A percentile compares a stretch with the other conserved stretches of the same genome.
Conservation (phyloP, 495 filamentous ascomycete genomes). For the Penicillium canescens region DNA sequence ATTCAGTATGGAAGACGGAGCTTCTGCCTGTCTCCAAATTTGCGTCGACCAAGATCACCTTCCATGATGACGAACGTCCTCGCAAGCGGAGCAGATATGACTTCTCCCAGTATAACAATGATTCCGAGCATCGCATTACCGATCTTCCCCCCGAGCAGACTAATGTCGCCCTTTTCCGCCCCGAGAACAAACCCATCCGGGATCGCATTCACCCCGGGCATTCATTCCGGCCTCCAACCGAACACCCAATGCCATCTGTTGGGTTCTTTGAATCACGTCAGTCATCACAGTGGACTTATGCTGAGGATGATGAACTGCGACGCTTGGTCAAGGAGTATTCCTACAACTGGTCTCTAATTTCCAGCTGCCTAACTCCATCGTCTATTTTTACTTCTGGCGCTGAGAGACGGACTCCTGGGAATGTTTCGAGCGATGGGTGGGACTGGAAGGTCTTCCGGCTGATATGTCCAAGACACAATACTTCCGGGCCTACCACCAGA, state of each 20-base stretch:
- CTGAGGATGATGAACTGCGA: conserved; percentile 88
- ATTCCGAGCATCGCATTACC: conserved; percentile 52
- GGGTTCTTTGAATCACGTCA: conserved; percentile 83
- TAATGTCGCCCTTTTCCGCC: conserved; percentile 82
- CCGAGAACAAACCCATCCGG: conserved; percentile 85
- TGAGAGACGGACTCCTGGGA: conserved; percentile 94
- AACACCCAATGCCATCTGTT: conserved; percentile 83
- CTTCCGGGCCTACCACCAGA: conserved; percentile 78
- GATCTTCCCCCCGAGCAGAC: conserved; percentile 68
- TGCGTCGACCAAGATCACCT: conserved; percentile 74
- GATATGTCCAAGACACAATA: conserved; percentile 94
- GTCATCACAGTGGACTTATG: conserved; percentile 86
- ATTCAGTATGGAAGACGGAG: conserved; percentile 71
- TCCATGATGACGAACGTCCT: conserved; percentile 64
- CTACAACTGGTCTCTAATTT: conserved; percentile 96
- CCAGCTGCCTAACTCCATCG: conserved; percentile 69
- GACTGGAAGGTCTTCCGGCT: conserved; percentile 80
- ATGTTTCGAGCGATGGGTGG: conserved; percentile 95
- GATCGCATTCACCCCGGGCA: conserved; percentile 91
- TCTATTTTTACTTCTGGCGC: conserved; percentile 78
- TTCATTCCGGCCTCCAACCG: conserved; percentile 88
- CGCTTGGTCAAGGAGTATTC: conserved; percentile 84
- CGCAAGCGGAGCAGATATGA: conserved; percentile 78
- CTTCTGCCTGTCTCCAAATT: conserved; percentile 87
- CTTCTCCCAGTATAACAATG: conserved; percentile 66